Conservation (phyloP, 768 basidiomycete genomes). For the Boletellus sp. region DNA sequence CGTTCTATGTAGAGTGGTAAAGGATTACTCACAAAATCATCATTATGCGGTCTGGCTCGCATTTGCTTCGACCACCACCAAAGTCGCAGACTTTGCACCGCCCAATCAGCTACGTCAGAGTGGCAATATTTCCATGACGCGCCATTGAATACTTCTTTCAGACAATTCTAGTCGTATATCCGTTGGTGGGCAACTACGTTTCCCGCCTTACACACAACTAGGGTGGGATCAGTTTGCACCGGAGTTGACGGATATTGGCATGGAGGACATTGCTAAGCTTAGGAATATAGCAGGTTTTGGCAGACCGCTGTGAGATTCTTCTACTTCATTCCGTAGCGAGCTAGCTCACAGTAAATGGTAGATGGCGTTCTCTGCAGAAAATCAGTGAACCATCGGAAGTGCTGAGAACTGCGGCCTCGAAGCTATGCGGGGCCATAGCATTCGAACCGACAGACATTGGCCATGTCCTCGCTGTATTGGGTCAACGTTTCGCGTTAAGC, state of each 20-base stretch:
- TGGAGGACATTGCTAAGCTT: not conserved
- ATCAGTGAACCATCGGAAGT: not conserved
- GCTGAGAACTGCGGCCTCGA: not conserved
- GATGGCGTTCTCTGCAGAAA: not conserved
- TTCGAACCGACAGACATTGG: not conserved
- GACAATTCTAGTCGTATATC: conserved; percentile 5
- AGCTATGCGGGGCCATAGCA: not conserved
- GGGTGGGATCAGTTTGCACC: conserved; percentile 17
- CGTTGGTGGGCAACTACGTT: not conserved
- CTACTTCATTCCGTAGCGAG: too few relatives aligned
- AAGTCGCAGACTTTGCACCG: conserved; percentile 3
- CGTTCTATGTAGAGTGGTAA: conserved; percentile 1
- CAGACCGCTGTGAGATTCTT: not conserved
- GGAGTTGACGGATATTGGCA: not conserved
- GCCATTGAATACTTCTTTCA: not conserved
- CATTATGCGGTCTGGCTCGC: conserved; percentile 11
- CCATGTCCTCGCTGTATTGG: not conserved
- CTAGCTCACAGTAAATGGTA: not conserved
- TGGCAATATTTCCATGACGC: not conserved
- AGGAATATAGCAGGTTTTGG: not conserved
- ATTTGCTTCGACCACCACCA: conserved; percentile 16
- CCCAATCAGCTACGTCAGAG: conserved; percentile 2
- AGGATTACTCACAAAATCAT: conserved; percentile 3
- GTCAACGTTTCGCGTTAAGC: not conserved
- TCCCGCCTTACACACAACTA: conserved; percentile 6